Evolutionary conservation across 225 moss, liverwort and hornwort species (phyloP).

Genomic region (Neckera pumila): DNA sequence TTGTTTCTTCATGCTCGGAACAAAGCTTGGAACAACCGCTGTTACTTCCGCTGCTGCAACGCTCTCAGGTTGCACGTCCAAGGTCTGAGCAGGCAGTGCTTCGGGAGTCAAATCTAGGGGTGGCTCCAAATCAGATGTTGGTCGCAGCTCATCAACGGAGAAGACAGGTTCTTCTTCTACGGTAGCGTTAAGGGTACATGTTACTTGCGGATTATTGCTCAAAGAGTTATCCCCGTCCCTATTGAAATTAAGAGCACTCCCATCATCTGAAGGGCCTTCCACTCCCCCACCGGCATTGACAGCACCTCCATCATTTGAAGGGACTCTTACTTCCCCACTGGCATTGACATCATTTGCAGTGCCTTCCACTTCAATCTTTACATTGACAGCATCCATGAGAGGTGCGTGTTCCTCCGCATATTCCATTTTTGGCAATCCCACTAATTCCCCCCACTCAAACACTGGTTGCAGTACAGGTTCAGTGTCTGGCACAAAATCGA

Average conservation of each 20-base stretch:
- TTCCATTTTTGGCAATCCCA: conserved; percentile 24
- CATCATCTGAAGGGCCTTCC: not conserved
- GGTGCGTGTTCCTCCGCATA: not conserved
- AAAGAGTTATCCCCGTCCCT: not conserved
- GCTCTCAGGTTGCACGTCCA: not conserved
- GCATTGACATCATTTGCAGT: not conserved
- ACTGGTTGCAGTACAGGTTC: conserved; percentile 27
- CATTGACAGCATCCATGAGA: not conserved
- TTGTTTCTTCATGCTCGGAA: conserved; percentile 51
- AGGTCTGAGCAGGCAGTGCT: conserved; percentile 1
- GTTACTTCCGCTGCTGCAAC: not conserved
- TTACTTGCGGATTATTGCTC: not conserved
- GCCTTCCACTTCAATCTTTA: not conserved
- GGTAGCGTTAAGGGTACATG: not conserved
- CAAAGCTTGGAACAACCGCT: conserved; percentile 10
- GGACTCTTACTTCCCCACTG: not conserved
- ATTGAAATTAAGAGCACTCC: not conserved
- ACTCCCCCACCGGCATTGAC: not conserved
- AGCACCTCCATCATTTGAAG: not conserved
- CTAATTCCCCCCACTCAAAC: conserved; percentile 33
- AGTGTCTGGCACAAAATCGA: conserved; percentile 13
- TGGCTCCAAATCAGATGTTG: not conserved
- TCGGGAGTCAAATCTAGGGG: not conserved
- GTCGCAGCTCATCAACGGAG: conserved; percentile 1
- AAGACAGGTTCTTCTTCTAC: conserved; percentile 9